Evolutionary conservation across 1,284 basidiomycete species (phyloP), one percentile per base, ranked within the genome.

Genomic region (Marasmius sp.): DNA sequence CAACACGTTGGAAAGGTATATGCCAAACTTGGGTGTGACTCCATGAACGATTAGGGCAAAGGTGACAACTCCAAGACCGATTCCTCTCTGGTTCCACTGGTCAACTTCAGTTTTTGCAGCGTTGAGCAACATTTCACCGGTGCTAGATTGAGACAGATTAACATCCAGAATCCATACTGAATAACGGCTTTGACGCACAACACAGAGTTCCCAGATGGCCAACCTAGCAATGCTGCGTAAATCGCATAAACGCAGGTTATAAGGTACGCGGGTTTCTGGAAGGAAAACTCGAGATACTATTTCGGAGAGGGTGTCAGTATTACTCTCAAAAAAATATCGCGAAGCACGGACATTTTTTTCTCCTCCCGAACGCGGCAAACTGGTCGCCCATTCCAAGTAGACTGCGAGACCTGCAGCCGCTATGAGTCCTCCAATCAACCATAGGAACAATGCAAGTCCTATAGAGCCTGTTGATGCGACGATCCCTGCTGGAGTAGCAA

Each of bases 1-100:
- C 7, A 84, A 71, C 38, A 73, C 62, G 64, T 83, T 83, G 64
- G 83, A 81, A 1, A 84, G 69, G 1, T 77, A 73, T 3, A 84
- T 68, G 0, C 82, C 82, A 72, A 73, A 78, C 61, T 76, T 75
- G 8, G 80, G 65, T 7, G 70, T 65, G 8, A 70, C 70, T 3
- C 79, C 79, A 64, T 84, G 82, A 10, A 83, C 56, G 49, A 82
- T 66, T 51, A 78, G 66, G 0, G 76, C 74, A 45, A 74, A 72
- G 4, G 77, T 75, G 27, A 82, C 66, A 62, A 74, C 75, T 1
- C 65, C 65, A 45, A 76, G 71, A 2, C 72, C 76, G 10, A 75
- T 69, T 11, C 72, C 60, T 22, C 75, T 72, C 43, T 74, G 68
- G 6, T 65, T 70, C 64, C 67, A 72, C 33, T 67, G 69, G 14